Evolutionary conservation across 2,329 filamentous ascomycete genomes (phyloP), one percentile per base, ranked within the genome.

Genomic region (Dothistroma septosporum): DNA sequence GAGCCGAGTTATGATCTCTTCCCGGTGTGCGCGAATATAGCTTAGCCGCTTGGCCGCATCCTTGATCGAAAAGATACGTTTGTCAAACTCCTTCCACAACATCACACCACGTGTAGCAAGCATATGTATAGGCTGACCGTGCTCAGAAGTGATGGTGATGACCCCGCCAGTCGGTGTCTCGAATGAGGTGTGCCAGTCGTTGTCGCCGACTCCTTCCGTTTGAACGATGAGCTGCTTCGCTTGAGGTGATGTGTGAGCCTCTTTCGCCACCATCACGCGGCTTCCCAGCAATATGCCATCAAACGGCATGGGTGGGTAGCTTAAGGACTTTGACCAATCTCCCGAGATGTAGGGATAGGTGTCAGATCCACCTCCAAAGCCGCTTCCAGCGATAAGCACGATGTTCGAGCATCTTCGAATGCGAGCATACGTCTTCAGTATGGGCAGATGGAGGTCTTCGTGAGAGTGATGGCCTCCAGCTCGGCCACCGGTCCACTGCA

Each of bases 91-190:
- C 56, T 91, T 87, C 93, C 93, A 97, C 80, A 97, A 94, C 56
- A 85, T 81, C 41, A 97, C 92, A 83, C 93, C 93, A 59, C 93
- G 88, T 50, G 92, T 97, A 14, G 93, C 93, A 61, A 97, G 85
- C 80, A 97, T 97, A 81, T 97, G 93, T 64, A 97, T 97, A 9
- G 93, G 93, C 80, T 97, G 92, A 47, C 93, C 93, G 93, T 97
- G 97, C 78, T 97, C 93, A 1, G 93, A 97, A 63, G 91, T 85
- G 53, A 97, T 92, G 22, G 93, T 97, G 69, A 97, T 91, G 63
- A 97, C 86, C 73, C 93, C 93, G 70, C 93, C 93, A 60, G 91
- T 88, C 31, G 91, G 82, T 19, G 89, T 89, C 78, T 92, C 90
- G 80, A 95, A 95, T 6, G 90, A 93, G 77, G 91, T 86, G 77